phyloP scores from a whole-genome alignment of 1,284 basidiomycete genomes.

The Garcileccinum viscosum region DNA sequence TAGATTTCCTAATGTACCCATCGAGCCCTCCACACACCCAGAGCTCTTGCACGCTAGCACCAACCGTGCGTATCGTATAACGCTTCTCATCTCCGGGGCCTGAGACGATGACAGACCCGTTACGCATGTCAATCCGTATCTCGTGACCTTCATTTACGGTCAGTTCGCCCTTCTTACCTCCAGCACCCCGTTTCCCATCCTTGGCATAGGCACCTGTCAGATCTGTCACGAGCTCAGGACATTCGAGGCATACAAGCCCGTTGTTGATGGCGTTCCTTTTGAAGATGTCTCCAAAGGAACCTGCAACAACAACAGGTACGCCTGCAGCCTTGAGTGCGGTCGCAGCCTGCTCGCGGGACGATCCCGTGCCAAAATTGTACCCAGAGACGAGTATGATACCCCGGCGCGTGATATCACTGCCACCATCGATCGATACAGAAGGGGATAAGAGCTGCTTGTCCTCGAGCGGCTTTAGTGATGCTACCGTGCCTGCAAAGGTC shows the following conservation, averaged over 20 bases:
- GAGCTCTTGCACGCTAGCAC: slow-evolving; percentile 91
- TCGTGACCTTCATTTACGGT: slow-evolving; percentile 78
- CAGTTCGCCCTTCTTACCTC: slow-evolving; percentile 79
- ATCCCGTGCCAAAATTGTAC: slow-evolving; percentile 99
- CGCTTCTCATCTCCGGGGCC: slow-evolving; percentile 54
- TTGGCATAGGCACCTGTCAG: slow-evolving; percentile 79
- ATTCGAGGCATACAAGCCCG: slow-evolving; percentile 94
- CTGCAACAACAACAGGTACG: slow-evolving; percentile 91
- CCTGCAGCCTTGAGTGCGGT: slow-evolving; percentile 96
- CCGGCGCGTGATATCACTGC: slow-evolving; percentile 42
- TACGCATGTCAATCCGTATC: slow-evolving; percentile 72
- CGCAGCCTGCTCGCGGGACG: slow-evolving; percentile 98
- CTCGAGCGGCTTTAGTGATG: slow-evolving; percentile 42
- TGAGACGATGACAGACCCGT: slow-evolving; percentile 68
- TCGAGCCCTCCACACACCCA: slow-evolving; percentile 85
- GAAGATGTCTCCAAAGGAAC: slow-evolving; percentile 99
- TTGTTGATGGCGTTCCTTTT: slow-evolving; percentile 99
- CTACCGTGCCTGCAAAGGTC: slow-evolving; percentile 79
- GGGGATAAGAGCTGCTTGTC: slow-evolving; percentile 19
- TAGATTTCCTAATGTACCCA: slow-evolving; percentile 79
- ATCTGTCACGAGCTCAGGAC: slow-evolving; percentile 86
- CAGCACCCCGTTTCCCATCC: slow-evolving; percentile 76
- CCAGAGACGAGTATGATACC: slow-evolving; percentile 90
- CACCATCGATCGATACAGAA: slow-evolving; percentile 3
- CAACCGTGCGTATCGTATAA: slow-evolving; percentile 80